Percentiles rank a stretch among this genome's conserved stretches.
These are phyloP conservation scores for Chalara sp. DNA, from an alignment of 2,329 filamentous ascomycete genomes.

Conservation along the genomic window DNA sequence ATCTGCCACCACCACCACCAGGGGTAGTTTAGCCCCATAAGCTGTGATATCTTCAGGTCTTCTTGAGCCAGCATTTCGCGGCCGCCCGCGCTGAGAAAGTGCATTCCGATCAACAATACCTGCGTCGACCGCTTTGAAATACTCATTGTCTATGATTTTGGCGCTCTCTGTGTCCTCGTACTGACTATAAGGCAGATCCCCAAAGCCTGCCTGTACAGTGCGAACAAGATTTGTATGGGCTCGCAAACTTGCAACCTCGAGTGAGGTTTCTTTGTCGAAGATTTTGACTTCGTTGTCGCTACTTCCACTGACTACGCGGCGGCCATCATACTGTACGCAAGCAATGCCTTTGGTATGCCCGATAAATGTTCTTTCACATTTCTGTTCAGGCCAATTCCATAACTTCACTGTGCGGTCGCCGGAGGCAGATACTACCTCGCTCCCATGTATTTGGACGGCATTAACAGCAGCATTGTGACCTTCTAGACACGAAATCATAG, in stretches of 20 bases:
- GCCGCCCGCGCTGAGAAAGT: constrained; percentile 27
- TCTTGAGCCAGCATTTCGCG: constrained; percentile 56
- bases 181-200: constrained; percentile 74
- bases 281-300: constrained; percentile 95
- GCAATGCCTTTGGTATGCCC: constrained; percentile 95
- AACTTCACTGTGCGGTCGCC: constrained; percentile 91
- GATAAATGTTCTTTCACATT: constrained; percentile 69
- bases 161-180: constrained; percentile 70
- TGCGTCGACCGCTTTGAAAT: constrained; percentile 53
- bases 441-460: constrained; percentile 81
- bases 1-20: constrained; percentile 81
- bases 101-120: constrained; percentile 34
- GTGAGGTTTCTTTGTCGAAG: constrained; percentile 77
- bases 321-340: constrained; percentile 92
- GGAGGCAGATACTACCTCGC: constrained; percentile 88
- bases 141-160: constrained; percentile 63
- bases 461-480: constrained; percentile 92
- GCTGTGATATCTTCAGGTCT: constrained; percentile 71
- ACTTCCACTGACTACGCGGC: constrained; percentile 89
- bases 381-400: constrained; percentile 81
- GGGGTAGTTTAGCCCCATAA: constrained; percentile 84
- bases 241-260: constrained; percentile 81
- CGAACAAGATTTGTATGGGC: constrained; percentile 82
- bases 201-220: constrained; percentile 92
- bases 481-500: constrained; percentile 69